Evolutionary conservation across 2,329 filamentous ascomycete genomes (phyloP), one percentile per base, ranked within the genome.

Genomic region (Penicillium sp.): DNA sequence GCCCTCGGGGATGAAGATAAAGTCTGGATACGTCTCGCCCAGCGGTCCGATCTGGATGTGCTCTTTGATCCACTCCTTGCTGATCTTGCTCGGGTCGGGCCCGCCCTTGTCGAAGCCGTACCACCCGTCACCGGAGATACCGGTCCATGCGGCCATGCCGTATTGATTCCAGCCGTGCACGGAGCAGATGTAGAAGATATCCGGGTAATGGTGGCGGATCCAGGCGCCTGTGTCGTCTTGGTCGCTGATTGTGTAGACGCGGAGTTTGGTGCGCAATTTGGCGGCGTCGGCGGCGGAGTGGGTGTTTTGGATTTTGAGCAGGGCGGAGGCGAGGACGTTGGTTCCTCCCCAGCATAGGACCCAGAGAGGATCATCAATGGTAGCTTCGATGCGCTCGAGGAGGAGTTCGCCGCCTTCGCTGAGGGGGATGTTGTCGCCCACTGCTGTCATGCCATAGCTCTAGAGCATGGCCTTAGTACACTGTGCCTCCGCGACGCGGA

Each of bases 81-180:
- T 79, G 35, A 85, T 73, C 48, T 80, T 80, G 5, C 75, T 73
- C 42, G 74, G 73, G 58, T 86, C 81, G 0, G 83, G 80, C 0
- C 82, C 82, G 2, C 79, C 78, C 43, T 78, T 70, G 54, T 83
- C 79, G 54, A 82, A 82, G 31, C 72, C 74, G 54, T 81, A 82
- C 64, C 75, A 80, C 2, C 61, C 61, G 4, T 83, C 81, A 5
- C 82, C 82, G 0, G 78, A 82, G 41, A 87, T 87, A 0, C 84
- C 84, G 1, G 75, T 78, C 84, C 85, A 87, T 0, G 84, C 73
- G 0, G 84, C 84, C 54, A 80, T 65, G 2, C 76, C 77, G 61
- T 87, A 88, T 50, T 82, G 75, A 63, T 83, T 83, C 79, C 81
- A 87, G 6, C 78, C 83, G 65, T 87, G 85, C 1, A 86, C 69